These are phyloP conservation scores for Eimeria tenella DNA, from an alignment of 169 alveolate genomes.

Conservation along the genomic window DNA sequence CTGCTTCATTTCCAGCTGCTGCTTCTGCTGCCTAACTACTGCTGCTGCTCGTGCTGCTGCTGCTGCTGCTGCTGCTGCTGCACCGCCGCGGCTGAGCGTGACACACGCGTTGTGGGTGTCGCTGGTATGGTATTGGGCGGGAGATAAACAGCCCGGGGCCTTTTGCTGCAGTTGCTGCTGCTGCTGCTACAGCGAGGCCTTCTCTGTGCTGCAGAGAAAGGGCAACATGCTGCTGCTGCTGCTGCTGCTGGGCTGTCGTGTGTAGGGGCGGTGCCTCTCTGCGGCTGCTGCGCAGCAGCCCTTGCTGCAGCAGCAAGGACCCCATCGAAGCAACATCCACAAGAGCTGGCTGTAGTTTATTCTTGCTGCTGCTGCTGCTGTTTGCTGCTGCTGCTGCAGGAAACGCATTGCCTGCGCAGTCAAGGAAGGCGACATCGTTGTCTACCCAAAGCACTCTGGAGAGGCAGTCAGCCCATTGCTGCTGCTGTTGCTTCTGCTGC, in stretches of 20 bases:
- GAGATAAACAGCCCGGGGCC: not conserved
- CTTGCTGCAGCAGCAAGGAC: not conserved
- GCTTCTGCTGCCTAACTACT: not conserved
- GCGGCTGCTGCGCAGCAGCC: not conserved
- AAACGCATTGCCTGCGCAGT: conserved; percentile 18
- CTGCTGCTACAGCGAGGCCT: not conserved
- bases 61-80: conserved; percentile 10
- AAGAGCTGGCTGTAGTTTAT: not conserved
- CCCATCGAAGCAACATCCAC: not conserved
- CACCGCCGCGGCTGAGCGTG: conserved; percentile 73
- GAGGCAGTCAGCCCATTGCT: conserved; percentile 23
- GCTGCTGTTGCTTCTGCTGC: conserved; percentile 2
- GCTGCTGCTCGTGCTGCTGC: conserved; percentile 43
- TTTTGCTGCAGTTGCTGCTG: conserved; percentile 5
- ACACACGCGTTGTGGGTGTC: conserved; percentile 37
- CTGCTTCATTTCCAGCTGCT: not conserved
- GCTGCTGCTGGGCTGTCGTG: not conserved
- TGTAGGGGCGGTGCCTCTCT: not conserved
- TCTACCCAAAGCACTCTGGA: conserved; percentile 2
- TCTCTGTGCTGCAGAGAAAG: not conserved
- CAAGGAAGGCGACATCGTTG: conserved; percentile 31
- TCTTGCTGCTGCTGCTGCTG: not conserved
- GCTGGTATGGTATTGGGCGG: conserved; percentile 75
- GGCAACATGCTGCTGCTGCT: conserved; percentile 1
- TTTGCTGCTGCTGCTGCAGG: conserved; percentile 45